Percentiles rank a stretch among this genome's conserved stretches.
phyloP scores from a whole-genome alignment of 2,329 filamentous ascomycete species.

The Exophiala sp. region DNA sequence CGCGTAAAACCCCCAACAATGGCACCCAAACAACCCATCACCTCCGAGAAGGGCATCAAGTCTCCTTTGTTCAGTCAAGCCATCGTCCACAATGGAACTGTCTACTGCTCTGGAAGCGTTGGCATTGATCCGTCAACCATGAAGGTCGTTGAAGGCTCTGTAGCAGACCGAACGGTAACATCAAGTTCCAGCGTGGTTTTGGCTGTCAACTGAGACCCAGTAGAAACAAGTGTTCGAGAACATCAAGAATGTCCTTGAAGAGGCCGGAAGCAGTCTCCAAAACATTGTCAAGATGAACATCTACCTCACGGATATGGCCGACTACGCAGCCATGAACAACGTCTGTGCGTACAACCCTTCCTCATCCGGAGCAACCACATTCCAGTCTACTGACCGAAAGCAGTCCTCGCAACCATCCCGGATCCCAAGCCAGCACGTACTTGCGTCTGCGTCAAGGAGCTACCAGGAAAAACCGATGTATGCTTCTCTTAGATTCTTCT shows the following conservation, averaged over 20 bases:
- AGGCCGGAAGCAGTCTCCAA: slow-evolving; percentile 56
- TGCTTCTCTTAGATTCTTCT: neutral
- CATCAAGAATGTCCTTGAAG: slow-evolving; percentile 57
- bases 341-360: slow-evolving; percentile 53
- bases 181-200: no score
- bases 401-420: slow-evolving; percentile 24
- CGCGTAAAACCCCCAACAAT: slow-evolving; percentile 6
- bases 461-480: slow-evolving; percentile 29
- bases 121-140: slow-evolving; percentile 27
- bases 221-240: slow-evolving; percentile 41
- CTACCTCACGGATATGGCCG: slow-evolving; percentile 62
- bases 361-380: slow-evolving; percentile 7
- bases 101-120: slow-evolving; percentile 30
- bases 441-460: slow-evolving; percentile 28
- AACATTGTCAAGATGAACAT: slow-evolving; percentile 64
- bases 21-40: slow-evolving; percentile 23
- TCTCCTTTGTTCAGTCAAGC: slow-evolving; percentile 30
- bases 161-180: slow-evolving; percentile 28
- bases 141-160: slow-evolving; percentile 27
- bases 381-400: slow-evolving; percentile 10
- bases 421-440: slow-evolving; percentile 28
- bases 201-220: neutral
- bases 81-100: slow-evolving; percentile 29
- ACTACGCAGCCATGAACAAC: slow-evolving; percentile 75
- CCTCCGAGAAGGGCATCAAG: slow-evolving; percentile 26